These are phyloP conservation scores for Annulohypoxylon moriforme DNA, from an alignment of 495 filamentous ascomycete species.

Conservation along the genomic window DNA sequence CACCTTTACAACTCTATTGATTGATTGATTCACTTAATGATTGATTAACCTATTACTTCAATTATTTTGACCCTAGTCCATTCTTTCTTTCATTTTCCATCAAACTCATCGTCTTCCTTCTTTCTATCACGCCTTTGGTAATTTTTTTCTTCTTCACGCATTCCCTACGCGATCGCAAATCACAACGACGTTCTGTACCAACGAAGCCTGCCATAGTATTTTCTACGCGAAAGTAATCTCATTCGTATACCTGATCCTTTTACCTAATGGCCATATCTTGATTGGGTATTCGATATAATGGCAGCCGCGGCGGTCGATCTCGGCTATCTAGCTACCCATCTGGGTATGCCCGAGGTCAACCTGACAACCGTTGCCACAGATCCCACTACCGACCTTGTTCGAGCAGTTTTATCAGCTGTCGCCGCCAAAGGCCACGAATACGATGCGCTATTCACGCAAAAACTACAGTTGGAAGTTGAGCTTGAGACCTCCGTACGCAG, in stretches of 20 bases:
- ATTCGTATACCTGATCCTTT: neutral
- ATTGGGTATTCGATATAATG: constrained; percentile 64
- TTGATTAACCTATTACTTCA: neutral
- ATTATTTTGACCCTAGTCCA: constrained; percentile 12
- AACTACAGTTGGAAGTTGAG: constrained; percentile 89
- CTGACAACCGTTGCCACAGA: constrained; percentile 72
- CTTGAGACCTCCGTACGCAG: constrained; percentile 86
- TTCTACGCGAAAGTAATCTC: neutral
- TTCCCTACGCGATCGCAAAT: constrained; percentile 15
- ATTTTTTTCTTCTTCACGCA: constrained; percentile 4
- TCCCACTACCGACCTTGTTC: constrained; percentile 82
- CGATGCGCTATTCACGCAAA: constrained; percentile 82
- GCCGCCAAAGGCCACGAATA: constrained; percentile 80
- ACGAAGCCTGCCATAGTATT: neutral
- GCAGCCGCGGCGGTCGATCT: constrained; percentile 79
- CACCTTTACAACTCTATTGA: neutral
- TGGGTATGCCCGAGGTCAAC: constrained; percentile 74
- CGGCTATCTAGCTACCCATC: constrained; percentile 79
- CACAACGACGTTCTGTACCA: neutral
- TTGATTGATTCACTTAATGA: constrained; percentile 15
- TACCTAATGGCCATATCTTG: constrained; percentile 39
- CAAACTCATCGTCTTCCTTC: constrained; percentile 19
- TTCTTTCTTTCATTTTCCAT: constrained; percentile 21
- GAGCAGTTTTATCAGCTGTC: constrained; percentile 72
- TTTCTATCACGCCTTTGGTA: constrained; percentile 11